phyloP scores from a whole-genome alignment of 805 yeast genomes.

The Candida namnaoensis region DNA sequence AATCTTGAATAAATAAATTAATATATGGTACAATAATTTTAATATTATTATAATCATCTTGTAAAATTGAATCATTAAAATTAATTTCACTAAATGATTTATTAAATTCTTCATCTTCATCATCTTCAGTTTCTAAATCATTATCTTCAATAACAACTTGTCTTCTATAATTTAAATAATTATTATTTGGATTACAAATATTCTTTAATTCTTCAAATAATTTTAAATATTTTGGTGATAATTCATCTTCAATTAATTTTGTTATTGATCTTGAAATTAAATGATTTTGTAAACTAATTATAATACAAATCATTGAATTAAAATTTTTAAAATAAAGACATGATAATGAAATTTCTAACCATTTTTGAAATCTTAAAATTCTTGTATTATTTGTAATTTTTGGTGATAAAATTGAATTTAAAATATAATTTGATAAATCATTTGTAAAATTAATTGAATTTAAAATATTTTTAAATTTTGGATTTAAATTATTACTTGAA shows the following conservation, averaged over 20 bases:
- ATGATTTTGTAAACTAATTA: constrained; percentile 70
- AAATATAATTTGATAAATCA: constrained; percentile 59
- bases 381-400: constrained; percentile 38
- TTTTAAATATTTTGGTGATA: constrained; percentile 52
- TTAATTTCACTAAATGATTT: constrained; percentile 23
- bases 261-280: constrained; percentile 42
- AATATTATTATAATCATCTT: no score
- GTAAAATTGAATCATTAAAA: no score
- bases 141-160: background rate
- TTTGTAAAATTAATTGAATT: constrained; percentile 62
- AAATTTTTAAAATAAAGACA: constrained; percentile 67
- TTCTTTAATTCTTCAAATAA: constrained; percentile 56
- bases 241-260: constrained; percentile 29
- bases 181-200: constrained; percentile 68
- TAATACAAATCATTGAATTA: constrained; percentile 71
- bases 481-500: background rate
- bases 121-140: constrained; percentile 4
- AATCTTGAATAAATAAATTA: constrained; percentile 66
- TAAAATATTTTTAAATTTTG: constrained; percentile 33
- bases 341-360: constrained; percentile 70
- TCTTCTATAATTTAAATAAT: constrained; percentile 59
- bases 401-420: constrained; percentile 59
- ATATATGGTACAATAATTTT: constrained; percentile 57
- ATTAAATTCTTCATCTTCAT: constrained; percentile 22
- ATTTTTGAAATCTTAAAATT: constrained; percentile 46